A percentile compares a stretch with the other conserved stretches of the same genome.
phyloP scores from a whole-genome alignment of 1,284 basidiomycete genomes.

The Omphalotus olearius region DNA sequence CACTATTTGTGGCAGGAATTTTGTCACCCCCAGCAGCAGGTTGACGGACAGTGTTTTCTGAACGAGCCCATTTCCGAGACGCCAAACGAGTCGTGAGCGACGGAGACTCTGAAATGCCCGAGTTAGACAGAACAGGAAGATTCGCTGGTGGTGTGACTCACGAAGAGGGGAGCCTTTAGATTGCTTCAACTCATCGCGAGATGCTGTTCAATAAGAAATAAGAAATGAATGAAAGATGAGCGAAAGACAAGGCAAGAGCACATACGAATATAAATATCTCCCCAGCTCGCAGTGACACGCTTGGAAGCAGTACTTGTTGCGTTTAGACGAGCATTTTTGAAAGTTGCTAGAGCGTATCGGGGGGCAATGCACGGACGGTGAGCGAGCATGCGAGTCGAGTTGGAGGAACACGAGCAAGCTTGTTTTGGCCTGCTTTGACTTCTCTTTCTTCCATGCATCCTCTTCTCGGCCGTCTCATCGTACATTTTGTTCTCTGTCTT shows the following conservation, averaged over 20 bases:
- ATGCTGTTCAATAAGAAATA: slow-evolving; percentile 15
- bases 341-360: slow-evolving; percentile 6
- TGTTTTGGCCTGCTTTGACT: slow-evolving; percentile 9
- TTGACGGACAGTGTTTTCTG: not conserved
- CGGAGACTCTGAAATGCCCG: not conserved
- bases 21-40: not conserved
- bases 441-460: slow-evolving; percentile 24
- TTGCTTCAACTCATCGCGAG: slow-evolving; percentile 11
- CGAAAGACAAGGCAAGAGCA: no score
- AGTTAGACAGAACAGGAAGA: not conserved
- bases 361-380: slow-evolving; percentile 10
- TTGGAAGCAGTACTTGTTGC: slow-evolving; percentile 16
- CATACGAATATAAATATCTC: slow-evolving; percentile 33
- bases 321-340: slow-evolving; percentile 15
- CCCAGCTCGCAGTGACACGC: slow-evolving; percentile 20
- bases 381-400: slow-evolving; percentile 14
- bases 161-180: not conserved
- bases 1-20: no score
- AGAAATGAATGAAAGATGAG: not conserved
- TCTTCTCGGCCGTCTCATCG: slow-evolving; percentile 57
- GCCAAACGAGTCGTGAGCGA: slow-evolving; percentile 2
- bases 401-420: slow-evolving; percentile 13
- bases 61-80: not conserved
- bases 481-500: slow-evolving; percentile 68
- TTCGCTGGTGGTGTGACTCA: not conserved